Evolutionary conservation across 164 flowering plant genomes (phyloP).

Genomic region (Stephania japonica): DNA sequence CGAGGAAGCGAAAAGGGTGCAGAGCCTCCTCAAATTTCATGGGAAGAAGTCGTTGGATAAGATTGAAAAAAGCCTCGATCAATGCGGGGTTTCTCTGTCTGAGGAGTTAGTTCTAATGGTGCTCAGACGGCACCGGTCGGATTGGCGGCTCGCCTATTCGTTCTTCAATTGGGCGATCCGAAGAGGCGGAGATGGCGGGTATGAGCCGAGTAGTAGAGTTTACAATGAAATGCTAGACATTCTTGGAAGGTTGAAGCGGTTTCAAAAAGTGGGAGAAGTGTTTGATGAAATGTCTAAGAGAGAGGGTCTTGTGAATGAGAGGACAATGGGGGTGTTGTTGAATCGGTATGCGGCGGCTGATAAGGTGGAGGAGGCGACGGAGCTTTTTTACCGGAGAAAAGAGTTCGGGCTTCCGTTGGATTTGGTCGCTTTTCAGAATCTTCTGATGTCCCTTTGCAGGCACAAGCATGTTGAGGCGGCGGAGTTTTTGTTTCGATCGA

Average conservation of each 20-base stretch:
- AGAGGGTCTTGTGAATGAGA: conserved; percentile 39
- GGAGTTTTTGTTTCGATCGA: conserved; percentile 50
- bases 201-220: conserved; percentile 30
- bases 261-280: conserved; percentile 49
- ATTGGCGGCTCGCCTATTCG: conserved; percentile 57
- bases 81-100: conserved; percentile 24
- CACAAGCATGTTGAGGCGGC: conserved; percentile 85
- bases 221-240: conserved; percentile 68
- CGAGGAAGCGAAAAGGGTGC: conserved; percentile 32
- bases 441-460: conserved; percentile 64
- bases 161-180: conserved; percentile 66
- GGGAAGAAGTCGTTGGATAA: conserved; percentile 27
- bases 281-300: conserved; percentile 72
- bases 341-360: conserved; percentile 67
- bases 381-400: conserved; percentile 45
- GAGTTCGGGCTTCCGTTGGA: conserved; percentile 52
- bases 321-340: conserved; percentile 46
- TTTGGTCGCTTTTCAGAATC: conserved; percentile 58
- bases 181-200: conserved; percentile 14
- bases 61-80: conserved; percentile 38
- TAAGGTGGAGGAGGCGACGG: conserved; percentile 60
- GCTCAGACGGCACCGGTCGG: conserved; percentile 54
- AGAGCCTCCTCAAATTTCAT: conserved; percentile 39
- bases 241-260: conserved; percentile 59
- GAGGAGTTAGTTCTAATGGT: conserved; percentile 63